A percentile compares a stretch with the other conserved stretches of the same genome.
phyloP scores from a whole-genome alignment of 2,329 filamentous ascomycete genomes.

The Neonectria sp. region DNA sequence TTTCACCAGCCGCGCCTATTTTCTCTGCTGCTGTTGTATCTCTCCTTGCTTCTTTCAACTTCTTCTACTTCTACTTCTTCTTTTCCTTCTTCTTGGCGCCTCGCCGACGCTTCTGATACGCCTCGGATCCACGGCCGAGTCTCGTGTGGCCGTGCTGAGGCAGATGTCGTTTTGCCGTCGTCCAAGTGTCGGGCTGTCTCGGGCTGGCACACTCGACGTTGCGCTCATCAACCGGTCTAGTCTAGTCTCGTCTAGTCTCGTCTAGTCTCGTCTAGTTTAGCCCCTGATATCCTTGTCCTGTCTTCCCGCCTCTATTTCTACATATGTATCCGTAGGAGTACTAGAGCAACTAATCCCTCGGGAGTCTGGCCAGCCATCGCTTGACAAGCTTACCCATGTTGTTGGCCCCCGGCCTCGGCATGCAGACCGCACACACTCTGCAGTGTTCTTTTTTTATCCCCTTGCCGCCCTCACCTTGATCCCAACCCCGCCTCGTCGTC shows the following conservation, averaged over 20 bases:
- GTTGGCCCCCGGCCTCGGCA: not conserved
- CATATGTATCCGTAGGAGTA: not conserved
- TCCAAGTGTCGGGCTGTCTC: not conserved
- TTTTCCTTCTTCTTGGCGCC: not conserved
- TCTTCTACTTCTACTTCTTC: not conserved
- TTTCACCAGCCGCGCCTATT: conserved; percentile 1
- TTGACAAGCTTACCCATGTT: not conserved
- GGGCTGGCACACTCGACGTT: conserved; percentile 11
- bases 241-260: too few relatives aligned
- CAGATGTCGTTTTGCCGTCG: conserved; percentile 15
- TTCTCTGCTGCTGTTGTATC: not conserved
- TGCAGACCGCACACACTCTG: not conserved
- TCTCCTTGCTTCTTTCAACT: too few relatives aligned
- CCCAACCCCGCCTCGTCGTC: not conserved
- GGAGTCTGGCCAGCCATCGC: not conserved
- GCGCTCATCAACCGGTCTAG: not conserved
- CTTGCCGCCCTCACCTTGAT: not conserved
- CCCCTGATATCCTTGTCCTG: not conserved
- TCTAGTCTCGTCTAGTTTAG: too few relatives aligned
- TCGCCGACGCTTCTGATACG: not conserved
- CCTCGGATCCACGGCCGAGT: conserved; percentile 15
- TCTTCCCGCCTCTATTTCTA: not conserved
- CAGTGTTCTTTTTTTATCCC: conserved; percentile 14
- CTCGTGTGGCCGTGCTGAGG: conserved; percentile 22
- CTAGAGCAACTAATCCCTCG: not conserved